Evolutionary conservation across 441 rosid genomes (phyloP).

Genomic region (Populus hybrid): DNA sequence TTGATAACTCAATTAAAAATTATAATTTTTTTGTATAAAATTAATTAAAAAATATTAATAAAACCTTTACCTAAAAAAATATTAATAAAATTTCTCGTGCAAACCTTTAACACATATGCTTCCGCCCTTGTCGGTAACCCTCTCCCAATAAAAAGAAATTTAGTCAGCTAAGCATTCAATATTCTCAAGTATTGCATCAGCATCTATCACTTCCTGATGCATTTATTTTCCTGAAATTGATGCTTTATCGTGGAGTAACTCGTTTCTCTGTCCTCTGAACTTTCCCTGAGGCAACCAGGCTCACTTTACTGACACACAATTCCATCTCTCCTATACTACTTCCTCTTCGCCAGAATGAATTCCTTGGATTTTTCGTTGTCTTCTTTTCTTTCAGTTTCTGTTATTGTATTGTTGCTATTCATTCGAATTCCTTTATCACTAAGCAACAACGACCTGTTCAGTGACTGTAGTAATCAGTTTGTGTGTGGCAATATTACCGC

Average conservation of each 20-base stretch:
- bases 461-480: slow-evolving; percentile 11
- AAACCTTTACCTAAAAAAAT: too few species aligned
- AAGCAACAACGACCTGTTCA: neutral
- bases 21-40: too few species aligned
- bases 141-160: neutral
- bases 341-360: neutral
- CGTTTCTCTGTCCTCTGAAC: neutral
- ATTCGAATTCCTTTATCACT: neutral
- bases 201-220: neutral
- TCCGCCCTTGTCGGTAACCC: neutral
- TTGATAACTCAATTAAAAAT: too few species aligned
- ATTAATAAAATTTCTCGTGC: too few species aligned
- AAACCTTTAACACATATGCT: too few species aligned
- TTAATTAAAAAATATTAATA: too few species aligned
- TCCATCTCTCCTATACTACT: neutral
- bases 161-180: neutral
- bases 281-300: neutral
- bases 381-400: neutral
- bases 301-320: neutral
- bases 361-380: neutral
- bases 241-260: neutral
- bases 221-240: neutral
- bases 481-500: slow-evolving; percentile 31
- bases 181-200: neutral
- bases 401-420: neutral